Evolutionary conservation across 768 basidiomycete species (phyloP), one percentile per base, ranked within the genome.

Genomic region (Tricholoma sp.): DNA sequence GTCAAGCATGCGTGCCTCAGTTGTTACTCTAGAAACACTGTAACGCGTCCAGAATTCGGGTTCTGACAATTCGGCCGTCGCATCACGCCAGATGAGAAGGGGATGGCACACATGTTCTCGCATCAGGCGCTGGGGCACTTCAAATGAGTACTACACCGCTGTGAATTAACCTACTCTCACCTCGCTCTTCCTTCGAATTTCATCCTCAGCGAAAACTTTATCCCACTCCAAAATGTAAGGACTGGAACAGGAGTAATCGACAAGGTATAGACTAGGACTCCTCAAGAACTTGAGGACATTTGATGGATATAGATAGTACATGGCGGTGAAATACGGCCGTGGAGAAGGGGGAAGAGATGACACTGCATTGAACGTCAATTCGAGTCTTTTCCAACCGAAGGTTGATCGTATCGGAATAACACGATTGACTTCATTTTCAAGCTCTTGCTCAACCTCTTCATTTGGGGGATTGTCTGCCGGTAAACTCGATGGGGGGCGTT

Each of bases 221-320:
- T 81, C 79, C 94, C 94, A 95, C 34, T 75, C 76, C 45, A 84
- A 76, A n/a, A 76, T 74, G 63, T 88, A 91, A 1, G 89, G 83
- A 51, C 82, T 80, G 49, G 79, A 71, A 34, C 81, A 71, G 3
- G 67, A 65, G 61, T 73, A 79, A 22, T 80, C 77, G 7, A 67
- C 70, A 16, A 97, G 71, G 63, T 92, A 94, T 35, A 71, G 69
- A 8, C 78, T 76, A 1, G 94, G 91, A 51, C 78, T 74, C 52
- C 85, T 83, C 54, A 94, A 71, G 69, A 97, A 97, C 54, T 80
- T 81, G 57, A 96, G 75, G 41, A 90, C 78, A 73, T 95, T 97
- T 72, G 86, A 89, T 1, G 94, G 94, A 74, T 91, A 97, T 50
- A 94, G 82, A 64, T 92, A 94, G 72, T 95, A 96, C 59, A 97